Evolutionary conservation across 2,329 filamentous ascomycete species (phyloP).

Genomic region (Monilinia vaccinii-corymbosi): DNA sequence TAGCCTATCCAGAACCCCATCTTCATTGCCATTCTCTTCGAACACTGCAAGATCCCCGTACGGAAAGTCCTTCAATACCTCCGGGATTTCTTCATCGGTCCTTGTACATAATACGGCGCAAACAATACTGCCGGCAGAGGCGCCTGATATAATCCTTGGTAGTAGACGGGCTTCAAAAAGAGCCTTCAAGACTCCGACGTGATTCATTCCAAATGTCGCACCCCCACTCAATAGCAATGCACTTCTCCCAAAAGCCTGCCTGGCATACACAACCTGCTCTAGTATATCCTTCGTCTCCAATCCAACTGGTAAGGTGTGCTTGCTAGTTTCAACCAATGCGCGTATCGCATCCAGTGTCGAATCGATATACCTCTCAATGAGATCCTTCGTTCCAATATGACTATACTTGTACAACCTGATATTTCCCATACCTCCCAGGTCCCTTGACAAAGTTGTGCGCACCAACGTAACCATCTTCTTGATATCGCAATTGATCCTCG

Average conservation of each 20-base stretch:
- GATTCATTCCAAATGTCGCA: constrained; percentile 64
- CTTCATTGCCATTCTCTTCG: constrained; percentile 46
- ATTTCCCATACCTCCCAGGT: constrained; percentile 80
- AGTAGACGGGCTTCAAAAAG: constrained; percentile 53
- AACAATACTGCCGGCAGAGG: constrained; percentile 62
- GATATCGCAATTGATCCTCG: constrained; percentile 62
- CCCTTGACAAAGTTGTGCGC: constrained; percentile 69
- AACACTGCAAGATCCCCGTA: constrained; percentile 57
- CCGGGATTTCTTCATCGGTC: constrained; percentile 54
- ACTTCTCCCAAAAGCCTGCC: constrained; percentile 57
- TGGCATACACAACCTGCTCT: constrained; percentile 49
- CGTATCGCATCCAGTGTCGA: constrained; percentile 68
- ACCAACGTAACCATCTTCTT: constrained; percentile 71
- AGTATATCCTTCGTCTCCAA: constrained; percentile 46
- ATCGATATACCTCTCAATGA: constrained; percentile 82
- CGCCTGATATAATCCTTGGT: constrained; percentile 59
- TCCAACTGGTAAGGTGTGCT: constrained; percentile 38
- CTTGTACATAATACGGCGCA: constrained; percentile 54
- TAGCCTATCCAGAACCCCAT: constrained; percentile 59
- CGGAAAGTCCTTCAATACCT: constrained; percentile 48
- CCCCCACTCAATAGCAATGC: constrained; percentile 60
- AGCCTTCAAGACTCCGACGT: constrained; percentile 61
- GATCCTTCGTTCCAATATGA: constrained; percentile 73
- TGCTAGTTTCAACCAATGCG: constrained; percentile 55
- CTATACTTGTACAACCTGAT: constrained; percentile 74